These are phyloP conservation scores for Cladorrhinum sp. DNA, from an alignment of 2,329 filamentous ascomycete genomes.

Conservation along the genomic window DNA sequence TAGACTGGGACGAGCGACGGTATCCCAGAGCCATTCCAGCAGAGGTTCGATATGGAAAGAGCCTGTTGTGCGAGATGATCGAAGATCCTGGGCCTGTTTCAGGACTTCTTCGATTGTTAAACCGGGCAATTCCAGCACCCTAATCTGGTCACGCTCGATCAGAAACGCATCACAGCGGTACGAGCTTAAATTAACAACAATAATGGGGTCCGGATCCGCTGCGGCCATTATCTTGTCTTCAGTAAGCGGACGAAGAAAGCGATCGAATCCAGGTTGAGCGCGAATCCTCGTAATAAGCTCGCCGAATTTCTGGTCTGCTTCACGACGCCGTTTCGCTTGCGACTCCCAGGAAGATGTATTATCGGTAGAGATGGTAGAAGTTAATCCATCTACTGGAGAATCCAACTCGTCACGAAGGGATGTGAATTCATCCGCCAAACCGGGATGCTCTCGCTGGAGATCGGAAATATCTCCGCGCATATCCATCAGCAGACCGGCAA, in stretches of 20 bases:
- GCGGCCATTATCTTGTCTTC: constrained; percentile 9
- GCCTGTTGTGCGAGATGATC: background rate
- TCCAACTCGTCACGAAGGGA: constrained; percentile 24
- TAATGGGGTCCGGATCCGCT: constrained; percentile 8
- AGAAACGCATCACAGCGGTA: constrained; percentile 16
- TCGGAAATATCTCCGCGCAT: constrained; percentile 7
- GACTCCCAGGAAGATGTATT: background rate
- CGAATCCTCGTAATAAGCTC: constrained; percentile 9
- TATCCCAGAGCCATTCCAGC: constrained; percentile 14
- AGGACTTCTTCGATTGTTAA: background rate
- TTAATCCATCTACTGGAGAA: background rate
- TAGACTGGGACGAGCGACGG: background rate
- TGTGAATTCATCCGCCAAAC: constrained; percentile 11
- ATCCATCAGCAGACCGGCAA: constrained; percentile 2
- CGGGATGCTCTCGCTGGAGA: background rate
- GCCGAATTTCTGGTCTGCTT: constrained; percentile 7
- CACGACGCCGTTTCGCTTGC: constrained; percentile 8
- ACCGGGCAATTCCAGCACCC: constrained; percentile 12
- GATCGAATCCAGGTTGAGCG: constrained; percentile 6
- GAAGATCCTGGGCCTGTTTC: background rate
- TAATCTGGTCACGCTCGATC: constrained; percentile 13
- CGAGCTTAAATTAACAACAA: constrained; percentile 13
- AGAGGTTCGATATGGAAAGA: background rate
- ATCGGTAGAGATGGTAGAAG: background rate
- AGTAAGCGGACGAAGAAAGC: constrained; percentile 9